A percentile compares a stretch with the other conserved stretches of the same genome.
Evolutionary conservation across 257 asterid species (phyloP).

Genomic region (Capsicum pubescens): DNA sequence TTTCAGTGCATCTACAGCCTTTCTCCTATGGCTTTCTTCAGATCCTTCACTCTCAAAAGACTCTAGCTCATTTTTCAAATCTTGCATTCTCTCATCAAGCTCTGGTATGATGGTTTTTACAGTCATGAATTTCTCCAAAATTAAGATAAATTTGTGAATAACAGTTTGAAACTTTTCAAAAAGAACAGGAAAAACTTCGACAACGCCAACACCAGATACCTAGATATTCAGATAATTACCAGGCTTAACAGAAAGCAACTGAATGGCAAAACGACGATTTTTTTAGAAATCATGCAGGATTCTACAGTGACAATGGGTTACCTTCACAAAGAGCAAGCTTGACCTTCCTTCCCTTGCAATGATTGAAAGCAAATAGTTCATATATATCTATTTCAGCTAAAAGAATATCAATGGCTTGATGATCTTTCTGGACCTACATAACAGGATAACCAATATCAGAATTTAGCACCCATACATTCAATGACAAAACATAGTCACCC

Average conservation of each 20-base stretch:
- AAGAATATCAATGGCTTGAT: constrained; percentile 89
- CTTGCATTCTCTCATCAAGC: constrained; percentile 99
- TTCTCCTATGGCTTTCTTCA: constrained; percentile 76
- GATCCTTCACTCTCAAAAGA: constrained; percentile 77
- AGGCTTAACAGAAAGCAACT: constrained; percentile 7
- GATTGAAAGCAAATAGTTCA: constrained; percentile 94
- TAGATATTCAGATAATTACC: not conserved
- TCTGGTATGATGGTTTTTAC: constrained; percentile 55
- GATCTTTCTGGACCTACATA: constrained; percentile 69
- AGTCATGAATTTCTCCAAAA: not conserved
- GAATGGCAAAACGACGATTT: not conserved
- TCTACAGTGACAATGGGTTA: constrained; percentile 35
- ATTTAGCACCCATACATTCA: constrained; percentile 6
- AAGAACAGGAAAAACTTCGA: not conserved
- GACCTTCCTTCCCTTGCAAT: constrained; percentile 93
- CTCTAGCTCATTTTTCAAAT: constrained; percentile 86
- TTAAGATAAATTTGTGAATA: not conserved
- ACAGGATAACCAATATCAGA: constrained; percentile 28
- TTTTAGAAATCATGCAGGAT: not conserved
- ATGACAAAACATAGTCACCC: not conserved
- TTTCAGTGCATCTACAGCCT: constrained; percentile 89
- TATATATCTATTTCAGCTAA: constrained; percentile 98
- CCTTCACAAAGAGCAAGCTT: constrained; percentile 99
- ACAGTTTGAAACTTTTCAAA: not conserved
- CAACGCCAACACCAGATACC: not conserved